phyloP scores from a whole-genome alignment of 106 monocot species.

The Dioscorea zingiberensis region DNA sequence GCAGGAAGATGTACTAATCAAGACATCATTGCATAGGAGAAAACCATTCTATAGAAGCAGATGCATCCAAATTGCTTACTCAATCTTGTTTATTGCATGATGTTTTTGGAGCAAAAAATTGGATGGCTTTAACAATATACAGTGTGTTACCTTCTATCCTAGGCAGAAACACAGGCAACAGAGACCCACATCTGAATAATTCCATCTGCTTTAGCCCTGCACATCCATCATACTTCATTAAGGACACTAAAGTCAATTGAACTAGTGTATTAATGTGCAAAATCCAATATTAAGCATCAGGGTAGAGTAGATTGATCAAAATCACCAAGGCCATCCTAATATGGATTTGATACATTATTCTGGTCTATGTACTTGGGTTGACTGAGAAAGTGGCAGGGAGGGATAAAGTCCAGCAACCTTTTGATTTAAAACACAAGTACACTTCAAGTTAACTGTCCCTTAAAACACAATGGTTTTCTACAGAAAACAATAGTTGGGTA shows the following conservation, averaged over 20 bases:
- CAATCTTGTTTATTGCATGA: background rate
- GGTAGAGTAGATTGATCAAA: background rate
- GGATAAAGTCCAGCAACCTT: too few species aligned
- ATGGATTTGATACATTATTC: background rate
- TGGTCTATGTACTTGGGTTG: background rate
- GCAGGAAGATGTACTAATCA: too few species aligned
- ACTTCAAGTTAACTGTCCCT: too few species aligned
- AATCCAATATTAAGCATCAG: background rate
- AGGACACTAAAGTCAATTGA: background rate
- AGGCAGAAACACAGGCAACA: constrained; percentile 9
- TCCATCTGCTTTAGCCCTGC: constrained; percentile 42
- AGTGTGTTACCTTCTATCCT: background rate
- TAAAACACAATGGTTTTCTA: too few species aligned
- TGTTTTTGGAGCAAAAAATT: background rate
- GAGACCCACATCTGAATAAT: constrained; percentile 39
- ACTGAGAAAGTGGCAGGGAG: background rate
- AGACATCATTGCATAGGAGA: too few species aligned
- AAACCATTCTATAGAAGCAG: background rate
- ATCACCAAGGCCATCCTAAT: background rate
- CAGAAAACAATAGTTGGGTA: background rate
- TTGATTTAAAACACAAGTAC: too few species aligned
- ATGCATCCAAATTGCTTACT: background rate
- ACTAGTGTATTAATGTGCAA: background rate
- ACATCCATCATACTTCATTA: background rate
- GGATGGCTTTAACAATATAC: background rate